Conservation (phyloP, 768 basidiomycete genomes). For the Pleurotus giganteus region DNA sequence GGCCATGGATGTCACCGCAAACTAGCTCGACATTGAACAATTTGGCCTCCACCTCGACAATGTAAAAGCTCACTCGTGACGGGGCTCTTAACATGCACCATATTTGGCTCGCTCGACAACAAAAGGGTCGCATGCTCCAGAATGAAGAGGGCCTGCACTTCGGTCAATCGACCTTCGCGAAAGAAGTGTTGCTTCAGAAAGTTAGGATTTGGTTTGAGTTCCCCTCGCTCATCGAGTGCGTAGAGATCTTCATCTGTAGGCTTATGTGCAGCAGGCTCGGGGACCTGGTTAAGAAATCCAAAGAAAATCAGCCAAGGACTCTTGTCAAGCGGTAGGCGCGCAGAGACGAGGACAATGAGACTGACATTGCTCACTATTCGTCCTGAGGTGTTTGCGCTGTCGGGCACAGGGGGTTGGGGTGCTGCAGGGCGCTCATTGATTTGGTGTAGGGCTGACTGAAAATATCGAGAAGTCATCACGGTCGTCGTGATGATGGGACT, state of each 20-base stretch:
- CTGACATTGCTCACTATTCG: slow-evolving; percentile 5
- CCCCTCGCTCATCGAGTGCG: slow-evolving; percentile 45
- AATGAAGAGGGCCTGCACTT: slow-evolving; percentile 84
- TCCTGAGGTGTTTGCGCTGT: neutral
- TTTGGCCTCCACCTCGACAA: slow-evolving; percentile 2
- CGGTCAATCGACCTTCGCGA: slow-evolving; percentile 78
- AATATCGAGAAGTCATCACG: slow-evolving; percentile 4
- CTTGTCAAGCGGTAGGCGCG: neutral
- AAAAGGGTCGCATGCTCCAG: slow-evolving; percentile 65
- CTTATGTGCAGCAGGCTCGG: slow-evolving; percentile 57
- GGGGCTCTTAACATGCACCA: slow-evolving; percentile 84
- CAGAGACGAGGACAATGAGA: neutral
- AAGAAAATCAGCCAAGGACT: slow-evolving; percentile 4
- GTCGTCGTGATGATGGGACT: slow-evolving; percentile 2
- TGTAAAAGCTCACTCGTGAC: slow-evolving; percentile 70
- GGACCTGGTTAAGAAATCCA: slow-evolving; percentile 48
- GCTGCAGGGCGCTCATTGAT: slow-evolving; percentile 2
- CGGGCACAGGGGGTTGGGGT: neutral
- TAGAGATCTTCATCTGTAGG: slow-evolving; percentile 80
- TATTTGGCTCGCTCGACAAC: slow-evolving; percentile 75
- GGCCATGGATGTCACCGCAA: slow-evolving; percentile 96
- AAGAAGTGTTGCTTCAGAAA: slow-evolving; percentile 91
- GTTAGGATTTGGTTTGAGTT: slow-evolving; percentile 66
- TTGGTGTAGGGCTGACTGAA: slow-evolving; percentile 1
- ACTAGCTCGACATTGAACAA: slow-evolving; percentile 42